phyloP scores from a whole-genome alignment of 192 early-diverging fungal species.

The Coemansia sp. region DNA sequence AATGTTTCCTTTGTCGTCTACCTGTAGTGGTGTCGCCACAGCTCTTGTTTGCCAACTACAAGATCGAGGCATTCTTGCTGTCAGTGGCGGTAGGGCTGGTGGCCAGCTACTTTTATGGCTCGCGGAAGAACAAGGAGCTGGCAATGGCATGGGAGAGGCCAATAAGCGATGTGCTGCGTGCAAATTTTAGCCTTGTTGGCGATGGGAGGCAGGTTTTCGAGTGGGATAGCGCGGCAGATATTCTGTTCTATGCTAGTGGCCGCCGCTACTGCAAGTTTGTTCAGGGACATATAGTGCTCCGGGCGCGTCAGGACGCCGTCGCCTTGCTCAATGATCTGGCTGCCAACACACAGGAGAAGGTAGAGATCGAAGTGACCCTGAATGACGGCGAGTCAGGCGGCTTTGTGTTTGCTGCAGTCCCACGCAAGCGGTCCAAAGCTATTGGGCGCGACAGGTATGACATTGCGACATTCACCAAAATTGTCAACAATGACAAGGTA shows the following conservation, averaged over 20 bases:
- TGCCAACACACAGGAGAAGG: constrained; percentile 40
- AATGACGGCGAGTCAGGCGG: constrained; percentile 41
- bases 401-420: constrained; percentile 73
- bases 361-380: constrained; percentile 53
- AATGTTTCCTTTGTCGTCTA: background rate
- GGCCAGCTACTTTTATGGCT: constrained; percentile 55
- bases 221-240: constrained; percentile 73
- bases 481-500: constrained; percentile 18
- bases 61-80: constrained; percentile 32
- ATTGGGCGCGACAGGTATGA: constrained; percentile 68
- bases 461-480: constrained; percentile 51
- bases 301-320: constrained; percentile 50
- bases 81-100: constrained; percentile 29
- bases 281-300: constrained; percentile 63
- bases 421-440: constrained; percentile 56
- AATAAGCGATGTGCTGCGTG: constrained; percentile 49
- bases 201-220: constrained; percentile 56
- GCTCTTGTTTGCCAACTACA: constrained; percentile 39
- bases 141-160: constrained; percentile 32
- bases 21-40: constrained; percentile 12
- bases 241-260: constrained; percentile 76
- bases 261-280: constrained; percentile 66
- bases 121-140: constrained; percentile 34
- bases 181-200: constrained; percentile 74
- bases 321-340: constrained; percentile 49